A percentile compares a stretch with the other conserved stretches of the same genome.
Conservation (phyloP, 805 yeast species). For the Suhomyces pyralidae region DNA sequence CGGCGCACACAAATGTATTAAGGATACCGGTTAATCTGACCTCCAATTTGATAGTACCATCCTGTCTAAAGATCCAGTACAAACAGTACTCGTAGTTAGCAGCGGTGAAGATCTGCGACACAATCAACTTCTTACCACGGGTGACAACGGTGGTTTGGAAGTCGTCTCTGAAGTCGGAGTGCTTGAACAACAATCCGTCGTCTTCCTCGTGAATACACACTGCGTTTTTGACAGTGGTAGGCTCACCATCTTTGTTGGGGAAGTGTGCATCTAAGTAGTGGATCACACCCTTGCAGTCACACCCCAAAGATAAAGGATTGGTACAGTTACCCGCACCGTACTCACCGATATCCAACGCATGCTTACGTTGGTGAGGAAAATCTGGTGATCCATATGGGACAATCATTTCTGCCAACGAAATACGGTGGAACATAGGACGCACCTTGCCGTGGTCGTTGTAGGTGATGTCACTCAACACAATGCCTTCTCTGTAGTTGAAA, state of each 20-base stretch:
- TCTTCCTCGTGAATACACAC: conserved; percentile 86
- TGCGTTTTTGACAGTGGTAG: conserved; percentile 70
- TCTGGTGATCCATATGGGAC: conserved; percentile 82
- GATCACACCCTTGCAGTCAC: conserved; percentile 84
- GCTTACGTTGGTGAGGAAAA: conserved; percentile 80
- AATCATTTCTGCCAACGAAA: conserved; percentile 78
- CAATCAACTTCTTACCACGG: conserved; percentile 68
- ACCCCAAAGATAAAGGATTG: conserved; percentile 72
- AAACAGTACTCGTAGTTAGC: conserved; percentile 84
- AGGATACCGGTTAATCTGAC: conserved; percentile 78
- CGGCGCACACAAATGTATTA: conserved; percentile 65
- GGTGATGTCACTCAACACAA: conserved; percentile 68
- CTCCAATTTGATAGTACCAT: conserved; percentile 78
- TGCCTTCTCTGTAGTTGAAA: conserved; percentile 83
- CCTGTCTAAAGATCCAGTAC: conserved; percentile 81
- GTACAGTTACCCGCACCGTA: conserved; percentile 87
- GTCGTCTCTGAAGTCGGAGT: conserved; percentile 79
- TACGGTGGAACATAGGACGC: conserved; percentile 74
- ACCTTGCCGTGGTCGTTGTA: conserved; percentile 74
- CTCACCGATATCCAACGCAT: conserved; percentile 83
- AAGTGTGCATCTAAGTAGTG: conserved; percentile 82
- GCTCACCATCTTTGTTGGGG: conserved; percentile 63
- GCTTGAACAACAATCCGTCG: conserved; percentile 75
- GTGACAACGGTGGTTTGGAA: conserved; percentile 72
- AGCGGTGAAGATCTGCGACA: conserved; percentile 82